Evolutionary conservation across 257 asterid species (phyloP), one percentile per base, ranked within the genome.

Genomic region (Euphrasia confusa): DNA sequence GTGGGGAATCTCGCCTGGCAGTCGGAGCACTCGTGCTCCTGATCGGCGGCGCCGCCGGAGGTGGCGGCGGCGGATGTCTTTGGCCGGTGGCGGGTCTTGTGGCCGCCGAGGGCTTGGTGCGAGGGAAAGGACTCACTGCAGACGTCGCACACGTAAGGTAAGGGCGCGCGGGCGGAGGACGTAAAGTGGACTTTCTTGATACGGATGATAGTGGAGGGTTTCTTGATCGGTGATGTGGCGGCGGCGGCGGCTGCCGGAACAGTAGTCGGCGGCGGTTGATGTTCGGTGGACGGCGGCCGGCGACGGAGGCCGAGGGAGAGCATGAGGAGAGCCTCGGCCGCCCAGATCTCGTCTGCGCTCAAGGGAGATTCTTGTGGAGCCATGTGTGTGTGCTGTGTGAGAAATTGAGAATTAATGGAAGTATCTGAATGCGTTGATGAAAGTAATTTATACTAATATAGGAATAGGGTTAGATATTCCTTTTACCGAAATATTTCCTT

Each of bases 21-120:
- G 12, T 76, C 61, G 14, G 85, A 74, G 66, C 90, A 83, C 76
- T 83, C 85, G 18, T 81, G 87, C 3, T 53, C 57, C 74, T 58
- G 15, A 28, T 54, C 56, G 1, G 54, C 45, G n/a, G 67, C 12
- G 7, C 45, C 11, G 1, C 45, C 54, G 39, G 62, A 4, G 4
- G 57, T 12, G 37, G 57, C 14, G 37, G 69, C 2, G 1, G 69
- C 10, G 30, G 78, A 8, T 4, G 33, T 2, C n/a, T 72, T 24
- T 59, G 75, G 37, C 57, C 90, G 80, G 80, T 83, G 90, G 76
- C 87, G 76, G 63, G 90, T 84, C 78, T 81, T 84, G 78, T 83
- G 90, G 21, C 90, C 90, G 2, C 90, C 90, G 11, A 83, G 42
- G 0, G 90, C 87, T 42, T 83, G 90, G 83, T 83, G 80, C 24